phyloP scores from a whole-genome alignment of 2,329 filamentous ascomycete species.

The Trichoderma hamatum region DNA sequence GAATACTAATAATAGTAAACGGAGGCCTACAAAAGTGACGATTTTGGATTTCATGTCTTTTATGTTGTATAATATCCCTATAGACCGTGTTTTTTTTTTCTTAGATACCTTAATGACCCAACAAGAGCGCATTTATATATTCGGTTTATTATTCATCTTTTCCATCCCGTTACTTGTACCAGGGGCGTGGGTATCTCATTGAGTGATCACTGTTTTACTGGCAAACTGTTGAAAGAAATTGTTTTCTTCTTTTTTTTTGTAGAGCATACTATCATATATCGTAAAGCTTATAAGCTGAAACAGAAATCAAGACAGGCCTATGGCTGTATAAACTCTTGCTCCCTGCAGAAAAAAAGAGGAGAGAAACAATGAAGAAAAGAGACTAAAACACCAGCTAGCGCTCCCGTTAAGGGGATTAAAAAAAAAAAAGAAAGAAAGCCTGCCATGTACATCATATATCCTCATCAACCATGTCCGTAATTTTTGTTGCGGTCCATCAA shows the following conservation, averaged over 20 bases:
- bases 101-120: not conserved
- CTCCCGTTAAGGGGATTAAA: not conserved
- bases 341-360: not conserved
- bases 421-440: not conserved
- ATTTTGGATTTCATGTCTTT: conserved; percentile 7
- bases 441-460: conserved; percentile 22
- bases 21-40: conserved; percentile 3
- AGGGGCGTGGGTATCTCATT: not conserved
- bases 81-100: not conserved
- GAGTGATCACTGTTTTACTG: not conserved
- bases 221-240: not conserved
- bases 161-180: not conserved
- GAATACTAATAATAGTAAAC: not conserved
- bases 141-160: not conserved
- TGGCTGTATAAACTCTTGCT: not conserved
- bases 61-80: conserved; percentile 18
- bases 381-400: conserved; percentile 4
- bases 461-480: conserved; percentile 8
- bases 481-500: not conserved
- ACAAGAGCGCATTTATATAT: not conserved
- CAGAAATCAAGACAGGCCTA: not conserved
- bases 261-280: conserved; percentile 3
- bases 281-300: conserved; percentile 3
- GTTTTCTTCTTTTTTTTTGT: not conserved
- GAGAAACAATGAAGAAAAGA: not conserved